These are phyloP conservation scores for Peronospora farinosa DNA, from an alignment of 352 stramenopile genomes.

Conservation along the genomic window DNA sequence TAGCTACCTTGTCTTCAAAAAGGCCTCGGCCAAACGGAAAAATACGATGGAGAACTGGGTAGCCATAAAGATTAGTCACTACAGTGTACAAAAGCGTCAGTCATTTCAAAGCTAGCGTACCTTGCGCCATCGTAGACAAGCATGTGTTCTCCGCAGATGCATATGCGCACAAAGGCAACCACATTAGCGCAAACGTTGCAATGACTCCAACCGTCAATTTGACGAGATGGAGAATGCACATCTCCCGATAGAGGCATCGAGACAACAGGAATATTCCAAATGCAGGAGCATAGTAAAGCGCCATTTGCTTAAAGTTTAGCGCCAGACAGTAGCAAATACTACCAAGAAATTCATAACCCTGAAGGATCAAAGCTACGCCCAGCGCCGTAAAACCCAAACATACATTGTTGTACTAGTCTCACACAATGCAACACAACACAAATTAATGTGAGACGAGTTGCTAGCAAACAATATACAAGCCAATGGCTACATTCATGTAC, in stretches of 20 bases:
- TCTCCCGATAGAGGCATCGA: conserved; percentile 65
- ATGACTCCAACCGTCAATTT: conserved; percentile 87
- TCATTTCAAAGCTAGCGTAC: conserved; percentile 14
- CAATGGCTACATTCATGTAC: conserved; percentile 23
- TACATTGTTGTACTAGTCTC: conserved; percentile 92
- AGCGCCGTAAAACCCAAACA: conserved; percentile 90
- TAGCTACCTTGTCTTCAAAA: conserved; percentile 98
- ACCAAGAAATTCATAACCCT: conserved; percentile 72
- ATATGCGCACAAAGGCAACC: conserved; percentile 85
- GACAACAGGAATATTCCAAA: conserved; percentile 92
- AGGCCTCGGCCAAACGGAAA: conserved; percentile 94
- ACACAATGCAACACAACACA: background rate
- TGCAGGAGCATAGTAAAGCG: conserved; percentile 95
- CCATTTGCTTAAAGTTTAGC: conserved; percentile 99
- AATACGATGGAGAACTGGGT: conserved; percentile 85
- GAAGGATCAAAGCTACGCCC: conserved; percentile 59
- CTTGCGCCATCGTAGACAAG: conserved; percentile 57
- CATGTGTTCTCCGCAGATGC: conserved; percentile 39
- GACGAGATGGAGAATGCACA: conserved; percentile 45
- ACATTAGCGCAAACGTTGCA: conserved; percentile 86
- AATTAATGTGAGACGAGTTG: background rate
- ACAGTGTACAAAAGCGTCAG: background rate
- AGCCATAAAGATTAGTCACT: conserved; percentile 3
- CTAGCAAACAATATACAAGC: background rate
- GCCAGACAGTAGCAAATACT: conserved; percentile 88